Percentiles rank a stretch among this genome's conserved stretches.
These are phyloP conservation scores for Beauveria varroae DNA, from an alignment of 2,329 filamentous ascomycete species.

Conservation along the genomic window DNA sequence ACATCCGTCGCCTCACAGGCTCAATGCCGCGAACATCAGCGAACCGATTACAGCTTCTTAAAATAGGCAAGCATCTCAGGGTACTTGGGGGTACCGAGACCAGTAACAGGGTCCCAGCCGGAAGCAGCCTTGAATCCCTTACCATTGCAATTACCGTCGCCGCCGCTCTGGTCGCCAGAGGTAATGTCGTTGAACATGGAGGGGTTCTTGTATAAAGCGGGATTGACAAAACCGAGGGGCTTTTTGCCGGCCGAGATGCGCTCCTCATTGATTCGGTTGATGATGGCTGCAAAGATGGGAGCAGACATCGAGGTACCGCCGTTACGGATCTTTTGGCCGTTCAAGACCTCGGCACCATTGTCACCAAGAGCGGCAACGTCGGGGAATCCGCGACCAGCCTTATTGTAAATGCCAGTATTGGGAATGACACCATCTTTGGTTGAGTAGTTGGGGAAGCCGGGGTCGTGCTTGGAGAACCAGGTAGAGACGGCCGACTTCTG, in stretches of 20 bases:
- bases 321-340: constrained; percentile 15
- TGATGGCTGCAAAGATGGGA: constrained; percentile 14
- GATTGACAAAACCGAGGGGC: constrained; percentile 26
- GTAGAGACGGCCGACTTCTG: constrained; percentile 31
- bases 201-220: constrained; percentile 11
- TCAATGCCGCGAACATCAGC: not conserved
- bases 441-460: constrained; percentile 23
- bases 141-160: not conserved
- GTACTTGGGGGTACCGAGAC: constrained; percentile 12
- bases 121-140: not conserved
- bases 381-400: constrained; percentile 31
- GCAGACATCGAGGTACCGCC: constrained; percentile 13
- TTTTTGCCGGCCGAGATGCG: constrained; percentile 24
- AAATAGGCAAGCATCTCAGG: constrained; percentile 5
- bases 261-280: constrained; percentile 16
- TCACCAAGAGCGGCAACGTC: constrained; percentile 37
- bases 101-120: constrained; percentile 11
- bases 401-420: constrained; percentile 28
- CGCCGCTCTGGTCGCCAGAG: not conserved
- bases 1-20: not conserved
- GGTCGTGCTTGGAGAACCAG: constrained; percentile 30
- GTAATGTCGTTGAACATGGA: constrained; percentile 7
- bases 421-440: constrained; percentile 29
- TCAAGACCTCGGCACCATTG: constrained; percentile 32
- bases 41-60: not conserved